Percentiles rank a stretch among this genome's conserved stretches.
Evolutionary conservation across 2,329 filamentous ascomycete species (phyloP).

Genomic region (Fusarium palustre): DNA sequence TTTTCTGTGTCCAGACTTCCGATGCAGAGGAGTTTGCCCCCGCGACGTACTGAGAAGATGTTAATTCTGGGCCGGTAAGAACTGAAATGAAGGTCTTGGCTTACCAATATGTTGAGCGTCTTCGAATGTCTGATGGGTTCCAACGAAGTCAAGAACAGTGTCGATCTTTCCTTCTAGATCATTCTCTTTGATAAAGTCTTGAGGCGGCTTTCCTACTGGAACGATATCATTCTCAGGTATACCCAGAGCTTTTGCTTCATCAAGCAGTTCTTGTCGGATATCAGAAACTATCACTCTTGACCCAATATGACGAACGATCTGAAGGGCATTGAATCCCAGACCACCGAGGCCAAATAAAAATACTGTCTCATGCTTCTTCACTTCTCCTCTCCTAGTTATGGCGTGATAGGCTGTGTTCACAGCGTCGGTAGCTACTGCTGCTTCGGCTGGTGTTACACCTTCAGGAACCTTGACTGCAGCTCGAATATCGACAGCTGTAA

Average conservation of each 20-base stretch:
- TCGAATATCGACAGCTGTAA: constrained; percentile 48
- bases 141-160: constrained; percentile 39
- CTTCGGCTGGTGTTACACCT: constrained; percentile 33
- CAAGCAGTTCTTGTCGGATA: constrained; percentile 32
- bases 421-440: constrained; percentile 39
- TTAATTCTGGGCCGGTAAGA: not conserved
- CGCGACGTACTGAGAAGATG: constrained; percentile 23
- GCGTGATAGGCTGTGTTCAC: constrained; percentile 41
- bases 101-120: constrained; percentile 41
- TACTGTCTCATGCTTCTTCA: constrained; percentile 16
- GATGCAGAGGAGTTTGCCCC: constrained; percentile 54
- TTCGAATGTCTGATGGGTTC: constrained; percentile 42
- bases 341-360: constrained; percentile 40
- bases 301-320: constrained; percentile 33
- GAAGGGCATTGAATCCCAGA: constrained; percentile 34
- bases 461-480: constrained; percentile 30
- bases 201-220: constrained; percentile 21
- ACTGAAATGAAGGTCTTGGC: not conserved
- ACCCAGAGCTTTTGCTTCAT: constrained; percentile 26
- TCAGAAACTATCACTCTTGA: constrained; percentile 35
- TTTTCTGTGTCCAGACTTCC: constrained; percentile 56
- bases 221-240: constrained; percentile 27
- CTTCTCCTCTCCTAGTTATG: constrained; percentile 32
- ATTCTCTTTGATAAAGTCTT: constrained; percentile 19
- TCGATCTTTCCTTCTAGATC: constrained; percentile 22